Conservation (phyloP, 805 yeast genomes). For the Wickerhamomyces bovis region DNA sequence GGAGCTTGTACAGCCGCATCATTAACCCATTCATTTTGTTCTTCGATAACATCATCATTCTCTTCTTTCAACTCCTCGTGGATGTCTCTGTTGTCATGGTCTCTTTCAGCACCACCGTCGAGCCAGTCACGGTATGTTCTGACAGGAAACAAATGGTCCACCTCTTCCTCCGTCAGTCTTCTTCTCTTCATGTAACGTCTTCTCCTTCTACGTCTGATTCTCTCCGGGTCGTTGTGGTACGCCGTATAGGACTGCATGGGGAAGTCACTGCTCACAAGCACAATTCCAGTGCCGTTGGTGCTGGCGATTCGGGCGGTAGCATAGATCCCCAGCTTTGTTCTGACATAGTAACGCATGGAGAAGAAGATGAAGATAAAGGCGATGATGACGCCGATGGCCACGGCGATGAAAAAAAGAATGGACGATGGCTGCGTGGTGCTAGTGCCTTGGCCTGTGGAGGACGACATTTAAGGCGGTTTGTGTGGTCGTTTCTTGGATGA, state of each 20-base stretch:
- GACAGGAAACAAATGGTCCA: slow-evolving; percentile 53
- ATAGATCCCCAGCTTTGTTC: slow-evolving; percentile 50
- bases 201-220: slow-evolving; percentile 25
- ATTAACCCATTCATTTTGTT: slow-evolving; percentile 1
- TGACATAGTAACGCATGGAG: slow-evolving; percentile 52
- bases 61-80: slow-evolving; percentile 35
- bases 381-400: slow-evolving; percentile 54
- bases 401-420: slow-evolving; percentile 56
- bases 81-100: slow-evolving; percentile 38
- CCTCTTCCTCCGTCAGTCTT: slow-evolving; percentile 48
- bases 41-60: slow-evolving; percentile 16
- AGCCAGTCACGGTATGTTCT: slow-evolving; percentile 56
- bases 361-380: slow-evolving; percentile 53
- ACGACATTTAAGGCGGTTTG: background rate
- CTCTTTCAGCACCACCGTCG: slow-evolving; percentile 52
- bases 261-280: slow-evolving; percentile 19
- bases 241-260: slow-evolving; percentile 19
- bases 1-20: no score
- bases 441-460: background rate
- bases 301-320: slow-evolving; percentile 22
- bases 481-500: background rate
- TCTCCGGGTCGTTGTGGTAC: slow-evolving; percentile 12
- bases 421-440: slow-evolving; percentile 45
- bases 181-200: slow-evolving; percentile 42
- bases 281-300: slow-evolving; percentile 10